Conservation (phyloP, 2,329 filamentous ascomycete genomes). For the Fusarium drepaniforme region DNA sequence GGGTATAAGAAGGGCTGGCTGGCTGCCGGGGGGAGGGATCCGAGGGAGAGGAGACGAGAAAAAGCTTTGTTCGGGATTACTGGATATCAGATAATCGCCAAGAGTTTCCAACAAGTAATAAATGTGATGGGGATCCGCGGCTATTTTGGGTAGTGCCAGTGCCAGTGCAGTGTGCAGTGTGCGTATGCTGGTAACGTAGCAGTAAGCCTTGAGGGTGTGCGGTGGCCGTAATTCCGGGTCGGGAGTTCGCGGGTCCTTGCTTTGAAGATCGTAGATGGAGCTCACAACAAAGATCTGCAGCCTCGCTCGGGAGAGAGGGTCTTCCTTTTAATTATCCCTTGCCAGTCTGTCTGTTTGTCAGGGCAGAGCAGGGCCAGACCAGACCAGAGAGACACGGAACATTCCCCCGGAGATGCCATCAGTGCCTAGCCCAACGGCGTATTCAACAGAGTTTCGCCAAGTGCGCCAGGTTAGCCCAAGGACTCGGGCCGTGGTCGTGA, state of each 20-base stretch:
- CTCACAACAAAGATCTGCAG: constrained; percentile 23
- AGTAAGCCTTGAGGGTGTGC: neutral
- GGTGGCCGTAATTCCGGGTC: constrained; percentile 27
- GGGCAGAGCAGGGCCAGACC: neutral
- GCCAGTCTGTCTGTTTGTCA: neutral
- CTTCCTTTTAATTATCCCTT: constrained; percentile 22
- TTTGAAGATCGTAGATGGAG: constrained; percentile 25
- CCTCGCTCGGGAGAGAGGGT: neutral
- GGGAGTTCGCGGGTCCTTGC: constrained; percentile 32
- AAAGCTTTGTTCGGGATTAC: neutral
- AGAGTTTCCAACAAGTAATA: constrained; percentile 9
- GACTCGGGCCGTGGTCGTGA: neutral
- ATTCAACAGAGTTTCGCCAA: constrained; percentile 6
- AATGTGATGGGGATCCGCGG: constrained; percentile 40
- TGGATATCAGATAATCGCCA: constrained; percentile 7
- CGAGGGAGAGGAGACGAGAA: constrained; percentile 6
- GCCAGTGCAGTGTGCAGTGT: too few species aligned
- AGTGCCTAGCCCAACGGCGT: constrained; percentile 14
- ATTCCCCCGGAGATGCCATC: constrained; percentile 21
- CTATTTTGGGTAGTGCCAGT: constrained; percentile 28
- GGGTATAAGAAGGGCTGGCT: constrained; percentile 27
- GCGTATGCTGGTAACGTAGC: too few species aligned
- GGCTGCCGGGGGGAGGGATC: neutral
- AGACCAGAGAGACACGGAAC: neutral
- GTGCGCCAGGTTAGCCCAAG: neutral